Base-by-base conservation (phyloP, 371 early-diverging fungal species). In the Mortierella sp. region DNA sequence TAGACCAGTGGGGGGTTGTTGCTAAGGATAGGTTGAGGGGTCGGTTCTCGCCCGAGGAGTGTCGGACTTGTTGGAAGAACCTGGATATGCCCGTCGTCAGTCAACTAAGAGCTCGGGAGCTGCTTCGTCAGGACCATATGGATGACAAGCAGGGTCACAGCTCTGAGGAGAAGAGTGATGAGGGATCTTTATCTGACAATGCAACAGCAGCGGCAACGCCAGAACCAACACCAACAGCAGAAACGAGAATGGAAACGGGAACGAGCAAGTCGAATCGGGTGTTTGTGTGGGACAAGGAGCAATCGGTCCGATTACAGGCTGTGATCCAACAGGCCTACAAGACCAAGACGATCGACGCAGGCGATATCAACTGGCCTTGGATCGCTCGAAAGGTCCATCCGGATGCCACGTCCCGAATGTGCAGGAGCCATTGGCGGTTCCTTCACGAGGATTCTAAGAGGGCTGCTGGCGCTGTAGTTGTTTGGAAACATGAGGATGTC, bases 341-440 rank as follows among this genome's bases (percentile, higher is more conserved):
- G 52, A 58, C 58, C 3, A 70, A 45, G 8, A 68, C 48, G 2
- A 43, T 74, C 1, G 70, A 73, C 29, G 1, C 76, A 5, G 80
- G 76, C 8, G 76, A 80, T 7, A 80, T 80, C 68, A 81, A 77
- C 45, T 81, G 82, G 82, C 24, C 26, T 10, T 81, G 77, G 74
- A 29, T 81, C 19, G 45, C 81, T 24, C 66, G 68, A 8, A 24
- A 64, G 10, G 65, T 81, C 3, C 82, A 81, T 41, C 77, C 77
- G 0, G 67, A 73, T 26, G 77, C 64, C 16, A 64, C 77, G 0
- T 22, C 68, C 2, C 65, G 74, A 11, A 34, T 68, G 34, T 81
- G 77, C 34, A 70, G 68, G 65, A 81, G 74, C 39, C 77, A 81
- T 29, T 81, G 77, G 82, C 74, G 69, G 53, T 81, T 50, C 53